Evolutionary conservation across 2,329 filamentous ascomycete species (phyloP).

Genomic region (Dothiorella sarmentorum): DNA sequence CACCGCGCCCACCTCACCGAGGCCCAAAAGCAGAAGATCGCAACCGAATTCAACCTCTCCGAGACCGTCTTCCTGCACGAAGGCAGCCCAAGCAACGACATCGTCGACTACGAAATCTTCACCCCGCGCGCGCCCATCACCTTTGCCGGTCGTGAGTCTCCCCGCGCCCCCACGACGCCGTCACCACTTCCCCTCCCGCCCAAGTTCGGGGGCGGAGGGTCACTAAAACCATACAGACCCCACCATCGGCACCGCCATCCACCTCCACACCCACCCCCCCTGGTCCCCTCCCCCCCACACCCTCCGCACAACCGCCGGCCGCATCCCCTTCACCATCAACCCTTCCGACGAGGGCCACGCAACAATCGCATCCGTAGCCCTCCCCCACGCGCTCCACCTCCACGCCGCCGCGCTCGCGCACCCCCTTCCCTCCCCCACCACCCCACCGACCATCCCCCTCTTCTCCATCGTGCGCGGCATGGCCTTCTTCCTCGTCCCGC

Average conservation of each 20-base stretch:
- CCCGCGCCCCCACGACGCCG: slow-evolving; percentile 52
- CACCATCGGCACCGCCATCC: slow-evolving; percentile 51
- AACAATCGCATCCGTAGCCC: slow-evolving; percentile 31
- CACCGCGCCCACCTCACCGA: slow-evolving; percentile 37
- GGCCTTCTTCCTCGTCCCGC: slow-evolving; percentile 63
- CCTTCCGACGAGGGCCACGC: background rate
- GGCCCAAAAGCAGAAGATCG: slow-evolving; percentile 51
- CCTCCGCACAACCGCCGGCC: background rate
- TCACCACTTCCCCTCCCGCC: background rate
- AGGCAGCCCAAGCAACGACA: slow-evolving; percentile 22
- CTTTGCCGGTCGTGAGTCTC: slow-evolving; percentile 50
- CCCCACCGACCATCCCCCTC: slow-evolving; percentile 29
- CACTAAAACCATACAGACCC: slow-evolving; percentile 29
- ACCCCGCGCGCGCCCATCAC: slow-evolving; percentile 50
- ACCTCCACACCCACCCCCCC: background rate
- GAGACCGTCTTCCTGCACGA: slow-evolving; percentile 56
- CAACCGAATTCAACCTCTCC: slow-evolving; percentile 56
- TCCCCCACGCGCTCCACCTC: slow-evolving; percentile 65
- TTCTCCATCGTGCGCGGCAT: slow-evolving; percentile 67
- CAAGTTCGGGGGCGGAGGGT: too few species aligned
- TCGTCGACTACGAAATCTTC: slow-evolving; percentile 51
- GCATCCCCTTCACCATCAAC: background rate
- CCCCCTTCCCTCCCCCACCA: slow-evolving; percentile 8
- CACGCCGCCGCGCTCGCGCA: slow-evolving; percentile 44
- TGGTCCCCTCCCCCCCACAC: background rate